These are phyloP conservation scores for Suhomyces sp. DNA, from an alignment of 805 yeast genomes.

Conservation along the genomic window DNA sequence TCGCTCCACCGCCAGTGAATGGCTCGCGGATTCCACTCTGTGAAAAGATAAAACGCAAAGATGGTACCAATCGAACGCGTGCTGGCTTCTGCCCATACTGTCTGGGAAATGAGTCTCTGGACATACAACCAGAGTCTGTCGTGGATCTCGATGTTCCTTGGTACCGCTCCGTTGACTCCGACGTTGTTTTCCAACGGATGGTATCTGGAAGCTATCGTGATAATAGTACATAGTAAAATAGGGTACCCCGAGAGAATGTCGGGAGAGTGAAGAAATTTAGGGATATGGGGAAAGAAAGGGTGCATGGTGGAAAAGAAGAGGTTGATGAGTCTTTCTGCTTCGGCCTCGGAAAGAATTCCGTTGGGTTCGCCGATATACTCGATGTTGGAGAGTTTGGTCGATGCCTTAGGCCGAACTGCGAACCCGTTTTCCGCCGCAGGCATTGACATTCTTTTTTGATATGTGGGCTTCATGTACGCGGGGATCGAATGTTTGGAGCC, in stretches of 20 bases:
- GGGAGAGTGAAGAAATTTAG: conserved; percentile 65
- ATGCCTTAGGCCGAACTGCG: conserved; percentile 46
- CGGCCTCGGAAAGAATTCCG: conserved; percentile 58
- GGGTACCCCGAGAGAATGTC: conserved; percentile 74
- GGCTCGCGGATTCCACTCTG: conserved; percentile 96
- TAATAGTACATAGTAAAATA: conserved; percentile 71
- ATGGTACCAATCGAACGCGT: conserved; percentile 86
- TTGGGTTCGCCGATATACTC: conserved; percentile 60
- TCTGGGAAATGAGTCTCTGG: conserved; percentile 74
- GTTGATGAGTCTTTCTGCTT: conserved; percentile 56
- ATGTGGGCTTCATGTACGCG: conserved; percentile 16
- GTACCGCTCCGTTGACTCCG: conserved; percentile 25
- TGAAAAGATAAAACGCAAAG: conserved; percentile 74
- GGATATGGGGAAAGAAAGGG: conserved; percentile 88
- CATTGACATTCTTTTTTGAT: conserved; percentile 30
- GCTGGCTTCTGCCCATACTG: conserved; percentile 93
- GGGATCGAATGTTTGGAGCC: conserved; percentile 14
- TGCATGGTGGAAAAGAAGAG: conserved; percentile 76
- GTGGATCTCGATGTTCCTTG: conserved; percentile 62
- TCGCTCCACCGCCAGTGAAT: conserved; percentile 87
- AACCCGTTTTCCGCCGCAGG: conserved; percentile 44
- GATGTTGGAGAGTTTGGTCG: conserved; percentile 51
- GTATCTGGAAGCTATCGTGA: conserved; percentile 79
- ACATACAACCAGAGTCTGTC: conserved; percentile 82
- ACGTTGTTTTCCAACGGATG: conserved; percentile 51